phyloP scores from a whole-genome alignment of 352 stramenopile genomes.

The Bremia lactucae region DNA sequence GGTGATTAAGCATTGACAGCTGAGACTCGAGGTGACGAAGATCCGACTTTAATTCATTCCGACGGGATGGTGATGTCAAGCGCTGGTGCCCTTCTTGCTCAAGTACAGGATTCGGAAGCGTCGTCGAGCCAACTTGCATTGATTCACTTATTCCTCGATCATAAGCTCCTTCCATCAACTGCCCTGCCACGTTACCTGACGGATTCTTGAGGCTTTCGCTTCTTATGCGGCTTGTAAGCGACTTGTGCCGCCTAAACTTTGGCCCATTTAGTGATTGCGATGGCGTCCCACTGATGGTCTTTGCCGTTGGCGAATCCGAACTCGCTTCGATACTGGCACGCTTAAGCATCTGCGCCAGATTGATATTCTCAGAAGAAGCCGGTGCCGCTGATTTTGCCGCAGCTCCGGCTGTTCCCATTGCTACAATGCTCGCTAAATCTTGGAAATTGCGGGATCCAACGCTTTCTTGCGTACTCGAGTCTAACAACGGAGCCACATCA shows the following conservation, averaged over 20 bases:
- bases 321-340: constrained; percentile 14
- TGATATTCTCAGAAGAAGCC: constrained; percentile 21
- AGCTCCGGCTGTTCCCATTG: constrained; percentile 21
- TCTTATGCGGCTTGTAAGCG: constrained; percentile 39
- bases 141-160: constrained; percentile 24
- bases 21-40: constrained; percentile 51
- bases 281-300: neutral
- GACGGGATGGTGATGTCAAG: constrained; percentile 24
- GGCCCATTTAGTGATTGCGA: constrained; percentile 24
- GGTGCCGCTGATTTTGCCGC: constrained; percentile 6
- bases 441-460: constrained; percentile 40
- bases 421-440: constrained; percentile 33
- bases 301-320: constrained; percentile 2
- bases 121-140: constrained; percentile 21
- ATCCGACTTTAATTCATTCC: constrained; percentile 45
- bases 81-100: constrained; percentile 13
- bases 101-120: constrained; percentile 21
- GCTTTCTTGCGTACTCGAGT: constrained; percentile 14
- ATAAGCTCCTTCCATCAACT: constrained; percentile 33
- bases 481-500: constrained; percentile 1
- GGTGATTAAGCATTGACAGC: constrained; percentile 45
- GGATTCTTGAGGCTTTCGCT: constrained; percentile 64
- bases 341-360: constrained; percentile 26
- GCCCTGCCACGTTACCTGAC: constrained; percentile 49
- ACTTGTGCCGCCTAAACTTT: constrained; percentile 40